These are phyloP conservation scores for Candolleomyces efflorescens DNA, from an alignment of 768 basidiomycete genomes.

Conservation along the genomic window DNA sequence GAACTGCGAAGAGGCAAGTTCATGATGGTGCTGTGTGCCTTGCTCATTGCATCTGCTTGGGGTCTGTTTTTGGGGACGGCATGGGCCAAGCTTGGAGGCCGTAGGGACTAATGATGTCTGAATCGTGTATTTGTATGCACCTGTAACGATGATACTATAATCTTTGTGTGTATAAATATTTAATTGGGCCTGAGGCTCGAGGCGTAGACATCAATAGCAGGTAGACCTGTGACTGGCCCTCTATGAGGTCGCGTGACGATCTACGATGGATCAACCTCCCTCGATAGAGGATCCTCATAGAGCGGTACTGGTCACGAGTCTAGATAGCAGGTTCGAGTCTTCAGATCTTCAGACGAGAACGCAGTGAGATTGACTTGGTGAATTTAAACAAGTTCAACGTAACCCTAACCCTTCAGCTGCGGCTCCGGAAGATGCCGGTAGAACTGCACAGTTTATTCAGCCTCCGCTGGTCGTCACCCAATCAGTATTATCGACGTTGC, in stretches of 20 bases:
- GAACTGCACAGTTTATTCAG: conserved; percentile 36
- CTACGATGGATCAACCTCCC: too few species aligned
- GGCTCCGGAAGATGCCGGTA: conserved; percentile 28
- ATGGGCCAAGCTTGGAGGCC: conserved; percentile 44
- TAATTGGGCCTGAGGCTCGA: too few species aligned
- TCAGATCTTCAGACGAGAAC: too few species aligned
- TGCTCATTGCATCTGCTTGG: conserved; percentile 53
- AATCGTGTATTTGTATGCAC: not conserved
- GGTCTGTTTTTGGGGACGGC: conserved; percentile 60
- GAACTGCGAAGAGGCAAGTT: conserved; percentile 47
- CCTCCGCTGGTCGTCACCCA: conserved; percentile 17
- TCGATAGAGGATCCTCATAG: too few species aligned
- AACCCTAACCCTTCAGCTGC: not conserved
- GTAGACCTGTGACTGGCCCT: too few species aligned
- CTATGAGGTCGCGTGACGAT: too few species aligned
- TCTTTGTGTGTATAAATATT: not conserved
- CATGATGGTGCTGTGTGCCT: conserved; percentile 39
- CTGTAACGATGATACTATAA: not conserved
- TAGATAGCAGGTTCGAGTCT: too few species aligned
- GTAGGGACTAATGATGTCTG: not conserved
- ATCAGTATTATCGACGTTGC: conserved; percentile 21
- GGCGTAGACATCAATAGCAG: too few species aligned
- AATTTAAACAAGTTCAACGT: not conserved
- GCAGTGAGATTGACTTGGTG: too few species aligned
- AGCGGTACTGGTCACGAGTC: too few species aligned